Percentiles rank a stretch among this genome's conserved stretches.
These are phyloP conservation scores for Filobasidium wieringae DNA, from an alignment of 768 basidiomycete genomes.

Conservation along the genomic window DNA sequence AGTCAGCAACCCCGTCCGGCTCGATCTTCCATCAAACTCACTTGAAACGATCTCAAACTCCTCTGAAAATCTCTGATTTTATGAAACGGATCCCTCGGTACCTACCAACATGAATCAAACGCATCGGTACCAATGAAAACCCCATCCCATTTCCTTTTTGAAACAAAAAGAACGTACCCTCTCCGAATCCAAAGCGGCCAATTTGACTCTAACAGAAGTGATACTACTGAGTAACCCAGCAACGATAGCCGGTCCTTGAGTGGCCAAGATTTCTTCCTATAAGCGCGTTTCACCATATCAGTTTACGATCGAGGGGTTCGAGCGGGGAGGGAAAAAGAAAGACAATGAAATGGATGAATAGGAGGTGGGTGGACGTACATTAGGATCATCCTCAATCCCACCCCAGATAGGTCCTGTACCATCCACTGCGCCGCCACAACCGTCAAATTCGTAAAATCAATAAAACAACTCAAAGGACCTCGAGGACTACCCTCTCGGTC, in stretches of 20 bases:
- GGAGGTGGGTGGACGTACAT: too few relatives aligned
- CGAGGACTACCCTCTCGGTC: too few relatives aligned
- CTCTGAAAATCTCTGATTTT: slow-evolving; percentile 6
- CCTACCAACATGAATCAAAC: background rate
- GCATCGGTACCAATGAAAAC: too few relatives aligned
- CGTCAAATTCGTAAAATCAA: too few relatives aligned
- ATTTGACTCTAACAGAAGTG: slow-evolving; percentile 8
- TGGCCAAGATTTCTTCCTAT: slow-evolving; percentile 4
- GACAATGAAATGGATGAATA: too few relatives aligned
- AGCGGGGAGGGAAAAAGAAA: too few relatives aligned
- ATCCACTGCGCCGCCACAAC: too few relatives aligned
- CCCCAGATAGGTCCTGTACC: too few relatives aligned
- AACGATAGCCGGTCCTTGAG: slow-evolving; percentile 9
- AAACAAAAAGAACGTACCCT: background rate
- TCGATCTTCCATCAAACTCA: background rate
- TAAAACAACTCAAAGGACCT: too few relatives aligned
- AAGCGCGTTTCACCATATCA: background rate
- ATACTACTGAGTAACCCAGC: slow-evolving; percentile 13
- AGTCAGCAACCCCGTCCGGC: background rate
- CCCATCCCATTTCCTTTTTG: too few relatives aligned
- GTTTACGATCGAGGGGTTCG: too few relatives aligned
- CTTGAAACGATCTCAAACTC: background rate
- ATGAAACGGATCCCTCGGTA: slow-evolving; percentile 10
- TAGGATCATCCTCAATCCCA: too few relatives aligned
- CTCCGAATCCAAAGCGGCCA: slow-evolving; percentile 8